phyloP scores from a whole-genome alignment of 768 basidiomycete genomes.

The Auriculariales sp. region DNA sequence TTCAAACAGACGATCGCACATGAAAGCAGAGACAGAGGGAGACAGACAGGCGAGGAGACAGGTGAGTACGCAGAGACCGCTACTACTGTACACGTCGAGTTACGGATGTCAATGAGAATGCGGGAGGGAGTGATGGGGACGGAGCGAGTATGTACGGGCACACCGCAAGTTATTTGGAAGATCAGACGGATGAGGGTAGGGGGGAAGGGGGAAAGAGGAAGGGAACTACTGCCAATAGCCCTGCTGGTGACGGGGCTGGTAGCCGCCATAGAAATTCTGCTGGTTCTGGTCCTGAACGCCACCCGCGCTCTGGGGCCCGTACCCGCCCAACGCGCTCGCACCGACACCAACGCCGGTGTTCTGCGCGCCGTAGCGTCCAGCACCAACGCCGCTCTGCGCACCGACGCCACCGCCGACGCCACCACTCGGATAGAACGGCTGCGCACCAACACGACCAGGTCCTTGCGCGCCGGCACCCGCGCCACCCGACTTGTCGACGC shows the following conservation, averaged over 20 bases:
- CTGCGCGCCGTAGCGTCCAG: not conserved
- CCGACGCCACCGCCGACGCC: conserved; percentile 44
- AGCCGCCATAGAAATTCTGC: conserved; percentile 22
- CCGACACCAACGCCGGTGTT: conserved; percentile 24
- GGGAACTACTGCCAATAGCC: conserved; percentile 34
- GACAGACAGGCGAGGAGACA: too few relatives aligned
- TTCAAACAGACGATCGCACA: too few relatives aligned
- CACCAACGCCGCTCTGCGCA: conserved; percentile 13
- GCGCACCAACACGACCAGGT: conserved; percentile 42
- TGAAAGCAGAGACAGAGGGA: too few relatives aligned
- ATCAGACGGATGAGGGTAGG: not conserved
- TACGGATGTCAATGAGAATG: too few relatives aligned
- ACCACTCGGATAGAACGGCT: conserved; percentile 62
- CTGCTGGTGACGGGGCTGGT: conserved; percentile 50
- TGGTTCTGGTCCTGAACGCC: conserved; percentile 21
- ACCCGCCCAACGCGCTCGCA: conserved; percentile 23
- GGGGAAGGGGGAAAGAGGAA: not conserved
- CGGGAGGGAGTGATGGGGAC: too few relatives aligned
- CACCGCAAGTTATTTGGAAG: too few relatives aligned
- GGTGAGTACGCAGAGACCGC: too few relatives aligned
- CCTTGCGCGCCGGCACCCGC: conserved; percentile 32
- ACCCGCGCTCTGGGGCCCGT: conserved; percentile 27
- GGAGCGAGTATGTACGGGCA: too few relatives aligned
- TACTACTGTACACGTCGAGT: too few relatives aligned
- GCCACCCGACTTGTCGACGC: conserved; percentile 37